A percentile compares a stretch with the other conserved stretches of the same genome.
Evolutionary conservation across 2,329 filamentous ascomycete genomes (phyloP).

Genomic region (Capronia epimyces): DNA sequence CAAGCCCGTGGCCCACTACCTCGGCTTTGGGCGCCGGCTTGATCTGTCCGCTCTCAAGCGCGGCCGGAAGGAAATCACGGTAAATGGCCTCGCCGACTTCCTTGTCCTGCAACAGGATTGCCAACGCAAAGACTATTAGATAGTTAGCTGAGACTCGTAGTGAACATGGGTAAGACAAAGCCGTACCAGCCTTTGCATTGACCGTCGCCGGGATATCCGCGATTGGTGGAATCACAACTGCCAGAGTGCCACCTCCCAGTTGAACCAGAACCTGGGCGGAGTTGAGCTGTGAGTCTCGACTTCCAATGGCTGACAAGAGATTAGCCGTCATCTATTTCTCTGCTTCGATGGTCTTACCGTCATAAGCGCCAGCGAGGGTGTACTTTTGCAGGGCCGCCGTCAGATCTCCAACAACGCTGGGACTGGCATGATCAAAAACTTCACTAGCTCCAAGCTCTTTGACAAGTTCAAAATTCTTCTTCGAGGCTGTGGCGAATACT

Average conservation of each 20-base stretch:
- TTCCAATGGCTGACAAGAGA: constrained; percentile 14
- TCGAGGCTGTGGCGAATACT: constrained; percentile 38
- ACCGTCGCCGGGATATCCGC: constrained; percentile 20
- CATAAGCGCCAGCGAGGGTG: constrained; percentile 14
- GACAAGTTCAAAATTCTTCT: constrained; percentile 42
- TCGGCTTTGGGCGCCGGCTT: constrained; percentile 34
- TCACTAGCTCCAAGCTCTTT: constrained; percentile 42
- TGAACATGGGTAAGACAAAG: background rate
- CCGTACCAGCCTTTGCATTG: constrained; percentile 15
- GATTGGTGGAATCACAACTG: constrained; percentile 9
- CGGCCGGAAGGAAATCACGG: constrained; percentile 33
- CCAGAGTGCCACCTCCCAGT: constrained; percentile 24
- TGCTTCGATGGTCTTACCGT: constrained; percentile 11
- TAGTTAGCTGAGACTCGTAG: background rate
- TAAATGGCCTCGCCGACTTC: constrained; percentile 33
- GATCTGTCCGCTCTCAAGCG: constrained; percentile 31
- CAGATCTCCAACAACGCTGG: constrained; percentile 23
- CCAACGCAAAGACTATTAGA: constrained; percentile 17
- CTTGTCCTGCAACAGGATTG: constrained; percentile 17
- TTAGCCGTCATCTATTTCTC: background rate
- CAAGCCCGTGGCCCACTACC: constrained; percentile 38
- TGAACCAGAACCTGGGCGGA: constrained; percentile 20
- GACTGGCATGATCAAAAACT: constrained; percentile 42
- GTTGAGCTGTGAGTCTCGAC: constrained; percentile 18
- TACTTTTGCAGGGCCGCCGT: constrained; percentile 17